Evolutionary conservation across 305 asterid species (phyloP).

Genomic region (Plantago coronopus): DNA sequence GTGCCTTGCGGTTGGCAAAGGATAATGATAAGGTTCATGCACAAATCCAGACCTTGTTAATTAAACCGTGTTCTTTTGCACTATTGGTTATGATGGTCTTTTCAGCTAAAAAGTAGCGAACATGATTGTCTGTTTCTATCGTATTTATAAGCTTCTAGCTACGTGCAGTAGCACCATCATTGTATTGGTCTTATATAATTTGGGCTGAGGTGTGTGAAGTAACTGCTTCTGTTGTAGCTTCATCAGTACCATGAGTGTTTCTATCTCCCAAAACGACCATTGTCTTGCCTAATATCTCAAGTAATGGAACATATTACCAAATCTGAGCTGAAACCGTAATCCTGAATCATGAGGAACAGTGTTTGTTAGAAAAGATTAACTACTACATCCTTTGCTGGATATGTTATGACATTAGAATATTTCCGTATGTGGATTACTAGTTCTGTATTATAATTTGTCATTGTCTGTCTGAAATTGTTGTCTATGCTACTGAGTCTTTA

Average conservation of each 20-base stretch:
- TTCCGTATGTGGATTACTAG: background rate
- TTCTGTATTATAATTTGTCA: background rate
- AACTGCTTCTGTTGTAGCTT: background rate
- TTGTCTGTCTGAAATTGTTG: background rate
- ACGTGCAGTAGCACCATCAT: conserved; percentile 7
- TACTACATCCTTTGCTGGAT: background rate
- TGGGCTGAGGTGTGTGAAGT: background rate
- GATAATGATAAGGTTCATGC: conserved; percentile 87
- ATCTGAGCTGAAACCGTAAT: background rate
- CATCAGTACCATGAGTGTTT: background rate
- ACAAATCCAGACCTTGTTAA: conserved; percentile 1
- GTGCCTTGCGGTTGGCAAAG: conserved; percentile 64
- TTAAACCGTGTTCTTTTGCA: conserved; percentile 6
- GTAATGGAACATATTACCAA: background rate
- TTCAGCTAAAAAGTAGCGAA: conserved; percentile 6
- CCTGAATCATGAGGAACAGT: background rate
- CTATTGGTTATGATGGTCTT: conserved; percentile 10
- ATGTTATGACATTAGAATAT: background rate
- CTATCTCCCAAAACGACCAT: background rate
- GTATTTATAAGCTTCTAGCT: conserved; percentile 10
- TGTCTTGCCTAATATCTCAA: conserved; percentile 2
- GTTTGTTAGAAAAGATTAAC: background rate
- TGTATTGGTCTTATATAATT: background rate
- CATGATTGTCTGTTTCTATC: background rate
- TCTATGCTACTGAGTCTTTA: conserved; percentile 16